A percentile compares a stretch with the other conserved stretches of the same genome.
These are phyloP conservation scores for Dictyostelium firmibasis DNA, from an alignment of 78 protist species.

Conservation along the genomic window DNA sequence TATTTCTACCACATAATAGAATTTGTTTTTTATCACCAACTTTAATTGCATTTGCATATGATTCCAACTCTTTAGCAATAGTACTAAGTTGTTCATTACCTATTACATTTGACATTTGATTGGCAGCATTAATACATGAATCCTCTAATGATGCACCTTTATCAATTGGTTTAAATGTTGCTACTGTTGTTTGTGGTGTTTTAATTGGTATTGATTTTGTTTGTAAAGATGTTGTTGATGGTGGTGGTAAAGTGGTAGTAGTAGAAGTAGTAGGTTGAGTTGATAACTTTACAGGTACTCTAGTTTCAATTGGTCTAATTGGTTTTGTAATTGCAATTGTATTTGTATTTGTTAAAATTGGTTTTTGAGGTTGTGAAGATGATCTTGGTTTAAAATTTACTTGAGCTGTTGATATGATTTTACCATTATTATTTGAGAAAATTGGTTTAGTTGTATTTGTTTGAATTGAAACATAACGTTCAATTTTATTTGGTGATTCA, in stretches of 20 bases:
- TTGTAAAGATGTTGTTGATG: neutral
- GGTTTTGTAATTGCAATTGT: neutral
- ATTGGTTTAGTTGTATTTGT: neutral
- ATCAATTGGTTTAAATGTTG: neutral
- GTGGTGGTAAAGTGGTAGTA: too few relatives aligned
- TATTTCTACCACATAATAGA: slow-evolving; percentile 20
- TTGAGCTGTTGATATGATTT: neutral
- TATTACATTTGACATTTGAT: neutral
- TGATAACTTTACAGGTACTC: neutral
- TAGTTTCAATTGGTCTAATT: neutral
- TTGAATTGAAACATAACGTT: slow-evolving; percentile 49
- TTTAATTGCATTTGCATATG: slow-evolving; percentile 21
- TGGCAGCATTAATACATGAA: slow-evolving; percentile 16
- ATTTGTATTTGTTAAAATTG: neutral
- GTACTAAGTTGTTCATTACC: slow-evolving; percentile 1
- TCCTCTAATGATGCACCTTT: slow-evolving; percentile 8
- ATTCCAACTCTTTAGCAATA: slow-evolving; percentile 22
- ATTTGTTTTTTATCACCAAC: slow-evolving; percentile 22
- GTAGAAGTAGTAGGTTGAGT: neutral
- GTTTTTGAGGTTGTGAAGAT: neutral
- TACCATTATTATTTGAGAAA: neutral
- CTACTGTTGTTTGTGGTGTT: neutral
- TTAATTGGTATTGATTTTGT: neutral
- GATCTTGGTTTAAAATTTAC: slow-evolving; percentile 19
- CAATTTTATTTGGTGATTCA: slow-evolving; percentile 34